Evolutionary conservation across 1,284 basidiomycete genomes (phyloP).

Genomic region (Bondarzewia mesenterica): DNA sequence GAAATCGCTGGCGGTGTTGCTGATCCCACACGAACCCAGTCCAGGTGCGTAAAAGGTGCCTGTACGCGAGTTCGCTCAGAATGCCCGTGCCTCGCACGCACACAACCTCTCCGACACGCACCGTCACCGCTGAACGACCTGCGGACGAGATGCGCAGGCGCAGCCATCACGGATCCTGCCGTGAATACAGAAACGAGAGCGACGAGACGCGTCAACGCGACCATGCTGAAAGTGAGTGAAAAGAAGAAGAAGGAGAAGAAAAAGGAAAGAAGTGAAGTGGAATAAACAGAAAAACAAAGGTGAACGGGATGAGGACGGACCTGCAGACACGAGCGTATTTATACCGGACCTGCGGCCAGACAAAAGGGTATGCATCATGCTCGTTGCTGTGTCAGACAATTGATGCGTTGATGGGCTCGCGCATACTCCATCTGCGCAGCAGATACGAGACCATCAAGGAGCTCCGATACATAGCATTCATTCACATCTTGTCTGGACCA

Average conservation of each 20-base stretch:
- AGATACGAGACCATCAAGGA: no score
- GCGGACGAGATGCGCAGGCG: neutral
- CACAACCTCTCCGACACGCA: neutral
- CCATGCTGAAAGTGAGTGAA: neutral
- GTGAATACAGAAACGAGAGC: neutral
- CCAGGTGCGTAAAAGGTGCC: slow-evolving; percentile 24
- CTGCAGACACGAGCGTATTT: no score
- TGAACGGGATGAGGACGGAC: neutral
- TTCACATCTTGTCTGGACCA: no score
- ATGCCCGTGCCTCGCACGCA: neutral
- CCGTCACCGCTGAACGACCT: neutral
- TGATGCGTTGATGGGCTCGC: no score
- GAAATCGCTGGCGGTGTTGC: slow-evolving; percentile 21
- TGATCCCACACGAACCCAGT: slow-evolving; percentile 29
- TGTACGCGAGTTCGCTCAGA: slow-evolving; percentile 1
- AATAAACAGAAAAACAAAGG: neutral
- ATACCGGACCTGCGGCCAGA: no score
- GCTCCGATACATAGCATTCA: no score
- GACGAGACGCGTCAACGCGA: slow-evolving; percentile 1
- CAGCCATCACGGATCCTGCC: neutral
- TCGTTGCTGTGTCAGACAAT: no score
- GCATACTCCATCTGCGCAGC: no score
- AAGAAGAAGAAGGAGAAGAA: neutral
- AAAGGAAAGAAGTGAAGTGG: neutral
- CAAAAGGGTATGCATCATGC: no score